Evolutionary conservation across 176 grass and related monocot species (phyloP), one percentile per base, ranked within the genome.

Genomic region (Aegilops sharonensis): DNA sequence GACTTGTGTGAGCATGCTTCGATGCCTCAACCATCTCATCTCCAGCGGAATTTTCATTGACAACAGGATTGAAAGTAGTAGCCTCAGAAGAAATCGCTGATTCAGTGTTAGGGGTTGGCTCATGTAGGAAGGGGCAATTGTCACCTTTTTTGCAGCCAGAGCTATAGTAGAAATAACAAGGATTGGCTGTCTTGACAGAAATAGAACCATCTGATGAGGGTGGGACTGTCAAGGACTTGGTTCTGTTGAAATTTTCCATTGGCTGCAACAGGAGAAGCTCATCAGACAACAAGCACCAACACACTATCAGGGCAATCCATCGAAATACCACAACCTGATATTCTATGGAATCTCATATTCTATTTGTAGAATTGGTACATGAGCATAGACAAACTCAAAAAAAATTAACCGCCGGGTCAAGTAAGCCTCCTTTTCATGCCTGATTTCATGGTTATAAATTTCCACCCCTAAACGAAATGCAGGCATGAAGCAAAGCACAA

Each of bases 101-200:
- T 71, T 24, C 66, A 47, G 65, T 42, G 5, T 76, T 88, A 56
- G 35, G n/a, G 75, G 68, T 36, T 72, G 77, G 64, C 25, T 67
- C 84, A 57, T 92, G 84, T 61, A 89, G 75, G 76, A 89, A 92
- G 72, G 61, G 76, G 39, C 91, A 89, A 37, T 57, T 36, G 59
- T 87, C 88, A 78, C 87, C 87, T 87, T 89, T 92, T 72, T 69
- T 77, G 64, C 91, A 92, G 43, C 64, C 8, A 10, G 76, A 86
- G 61, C 76, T 84, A 60, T 81, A 86, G 64, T 87, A 89, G 88
- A 84, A 89, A 76, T 78, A 92, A 72, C 91, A 92, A 62, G 87
- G 91, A 72, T 54, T 84, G 60, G 78, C 43, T 85, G 32, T 17
- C 77, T 85, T 92, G 52, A 21, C 20, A 84, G 69, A 82, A 82